Evolutionary conservation across 1,139 yeast genomes (phyloP).

Genomic region (Taphrina communis): DNA sequence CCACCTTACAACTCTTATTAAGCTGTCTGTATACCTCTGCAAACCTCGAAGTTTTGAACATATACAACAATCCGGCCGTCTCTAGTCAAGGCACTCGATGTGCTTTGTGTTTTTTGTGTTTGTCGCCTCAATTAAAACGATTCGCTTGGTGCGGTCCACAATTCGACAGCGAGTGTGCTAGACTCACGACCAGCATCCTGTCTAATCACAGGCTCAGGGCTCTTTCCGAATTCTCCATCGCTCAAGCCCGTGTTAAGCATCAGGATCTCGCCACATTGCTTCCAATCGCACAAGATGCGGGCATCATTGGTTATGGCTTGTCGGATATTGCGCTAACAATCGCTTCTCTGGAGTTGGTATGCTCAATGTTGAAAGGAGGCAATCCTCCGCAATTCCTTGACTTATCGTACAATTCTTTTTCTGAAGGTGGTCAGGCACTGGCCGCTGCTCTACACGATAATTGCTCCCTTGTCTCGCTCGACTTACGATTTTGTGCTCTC

Average conservation of each 20-base stretch:
- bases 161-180: constrained; percentile 7
- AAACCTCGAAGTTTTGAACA: constrained; percentile 16
- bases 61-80: constrained; percentile 10
- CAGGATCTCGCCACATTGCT: constrained; percentile 15
- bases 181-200: constrained; percentile 1
- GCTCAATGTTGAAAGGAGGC: constrained; percentile 7
- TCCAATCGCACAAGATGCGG: constrained; percentile 19
- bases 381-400: constrained; percentile 20
- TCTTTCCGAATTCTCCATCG: constrained; percentile 14
- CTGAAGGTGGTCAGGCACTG: not conserved
- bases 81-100: constrained; percentile 20
- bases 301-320: constrained; percentile 18
- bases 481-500: constrained; percentile 13
- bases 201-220: constrained; percentile 21
- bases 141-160: constrained; percentile 24
- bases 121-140: constrained; percentile 32
- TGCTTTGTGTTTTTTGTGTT: constrained; percentile 25
- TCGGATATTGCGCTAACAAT: not conserved
- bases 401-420: constrained; percentile 7
- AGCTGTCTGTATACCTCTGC: constrained; percentile 30
- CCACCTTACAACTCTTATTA: constrained; percentile 22
- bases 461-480: constrained; percentile 28
- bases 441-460: not conserved
- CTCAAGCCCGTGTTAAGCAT: not conserved
- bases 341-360: not conserved